Percentiles rank a stretch among this genome's conserved stretches.
Conservation (phyloP, 257 asterid species). For the Penstemon eatonii region DNA sequence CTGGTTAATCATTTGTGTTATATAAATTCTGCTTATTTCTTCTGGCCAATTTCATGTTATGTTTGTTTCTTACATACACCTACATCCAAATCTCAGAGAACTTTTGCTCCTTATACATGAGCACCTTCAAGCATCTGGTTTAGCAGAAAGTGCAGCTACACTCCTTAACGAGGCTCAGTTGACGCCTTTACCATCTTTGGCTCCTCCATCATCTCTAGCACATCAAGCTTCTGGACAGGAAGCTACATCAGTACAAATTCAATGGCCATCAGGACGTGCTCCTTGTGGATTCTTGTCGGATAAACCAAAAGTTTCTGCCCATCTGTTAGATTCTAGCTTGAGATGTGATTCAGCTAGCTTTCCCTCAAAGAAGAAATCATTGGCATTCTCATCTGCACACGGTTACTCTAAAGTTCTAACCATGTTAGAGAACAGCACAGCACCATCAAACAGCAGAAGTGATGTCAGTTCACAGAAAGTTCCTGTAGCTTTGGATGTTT, state of each 20-base stretch:
- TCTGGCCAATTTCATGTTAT: background rate
- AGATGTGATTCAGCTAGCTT: slow-evolving; percentile 50
- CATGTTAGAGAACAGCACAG: slow-evolving; percentile 47
- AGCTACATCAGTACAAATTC: slow-evolving; percentile 60
- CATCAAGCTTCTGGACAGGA: slow-evolving; percentile 77
- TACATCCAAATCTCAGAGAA: slow-evolving; percentile 58
- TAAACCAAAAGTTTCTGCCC: slow-evolving; percentile 46
- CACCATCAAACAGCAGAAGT: slow-evolving; percentile 43
- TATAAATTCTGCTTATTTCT: background rate
- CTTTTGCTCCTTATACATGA: slow-evolving; percentile 88
- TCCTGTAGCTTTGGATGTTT: slow-evolving; percentile 38
- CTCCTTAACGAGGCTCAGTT: slow-evolving; percentile 90
- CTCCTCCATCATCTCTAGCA: slow-evolving; percentile 80
- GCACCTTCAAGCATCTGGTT: slow-evolving; percentile 93
- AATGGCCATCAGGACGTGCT: slow-evolving; percentile 89
- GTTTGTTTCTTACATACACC: slow-evolving; percentile 4
- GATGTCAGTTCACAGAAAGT: slow-evolving; percentile 38
- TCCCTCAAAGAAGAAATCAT: slow-evolving; percentile 57
- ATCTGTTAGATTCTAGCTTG: slow-evolving; percentile 46
- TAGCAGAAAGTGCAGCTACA: slow-evolving; percentile 61
- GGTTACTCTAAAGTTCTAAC: slow-evolving; percentile 41
- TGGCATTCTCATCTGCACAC: slow-evolving; percentile 42
- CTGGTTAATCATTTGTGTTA: slow-evolving; percentile 13
- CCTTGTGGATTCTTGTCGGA: slow-evolving; percentile 70
- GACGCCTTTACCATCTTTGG: slow-evolving; percentile 86